Conservation (phyloP, 1,284 basidiomycete species). For the Boletus semigastroideus region DNA sequence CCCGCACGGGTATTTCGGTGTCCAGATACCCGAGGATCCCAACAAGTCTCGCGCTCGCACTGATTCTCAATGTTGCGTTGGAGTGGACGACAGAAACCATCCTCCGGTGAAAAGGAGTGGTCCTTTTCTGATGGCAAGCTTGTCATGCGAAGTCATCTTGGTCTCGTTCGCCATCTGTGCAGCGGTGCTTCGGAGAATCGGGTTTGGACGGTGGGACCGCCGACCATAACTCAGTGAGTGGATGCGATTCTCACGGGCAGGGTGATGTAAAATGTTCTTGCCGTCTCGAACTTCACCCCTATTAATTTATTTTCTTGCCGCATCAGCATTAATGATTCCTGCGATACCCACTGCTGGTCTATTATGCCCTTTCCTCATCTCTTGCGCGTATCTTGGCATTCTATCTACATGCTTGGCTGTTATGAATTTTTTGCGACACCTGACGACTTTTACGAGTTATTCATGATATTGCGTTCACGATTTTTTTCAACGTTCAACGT, state of each 20-base stretch:
- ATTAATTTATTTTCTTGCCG: background rate
- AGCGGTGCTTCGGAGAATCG: constrained; percentile 26
- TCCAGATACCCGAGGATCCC: background rate
- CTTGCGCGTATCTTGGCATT: background rate
- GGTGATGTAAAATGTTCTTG: background rate
- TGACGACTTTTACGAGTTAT: constrained; percentile 3
- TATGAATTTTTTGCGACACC: background rate
- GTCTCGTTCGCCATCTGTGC: constrained; percentile 31
- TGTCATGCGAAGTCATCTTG: constrained; percentile 27
- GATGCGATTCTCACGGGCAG: background rate
- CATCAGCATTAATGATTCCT: background rate
- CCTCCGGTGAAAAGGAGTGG: constrained; percentile 8
- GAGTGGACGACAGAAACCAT: background rate
- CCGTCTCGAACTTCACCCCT: background rate
- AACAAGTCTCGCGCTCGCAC: background rate
- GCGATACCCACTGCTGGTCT: background rate
- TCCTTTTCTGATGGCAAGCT: constrained; percentile 5
- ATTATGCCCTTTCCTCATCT: background rate
- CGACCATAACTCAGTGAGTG: constrained; percentile 18
- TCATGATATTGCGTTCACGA: background rate
- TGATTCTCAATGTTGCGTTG: background rate
- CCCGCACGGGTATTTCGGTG: constrained; percentile 14
- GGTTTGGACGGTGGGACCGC: constrained; percentile 26
- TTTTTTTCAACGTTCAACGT: no score
- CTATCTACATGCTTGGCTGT: no score